Conservation (phyloP, 2,329 filamentous ascomycete genomes). For the Tolypocladium cylindrosporum region DNA sequence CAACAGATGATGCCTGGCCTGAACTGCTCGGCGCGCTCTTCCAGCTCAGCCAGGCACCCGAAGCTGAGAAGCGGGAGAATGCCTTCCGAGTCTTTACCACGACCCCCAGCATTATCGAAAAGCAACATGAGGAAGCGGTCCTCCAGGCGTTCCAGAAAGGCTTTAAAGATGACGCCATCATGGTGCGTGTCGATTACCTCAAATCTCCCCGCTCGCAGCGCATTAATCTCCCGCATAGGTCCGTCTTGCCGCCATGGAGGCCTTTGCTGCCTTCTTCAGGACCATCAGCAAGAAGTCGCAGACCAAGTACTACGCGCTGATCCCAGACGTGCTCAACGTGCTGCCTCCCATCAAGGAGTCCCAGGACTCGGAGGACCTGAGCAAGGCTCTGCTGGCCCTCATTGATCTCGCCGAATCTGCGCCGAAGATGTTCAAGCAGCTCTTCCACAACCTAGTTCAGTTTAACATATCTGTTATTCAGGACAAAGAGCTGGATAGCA, state of each 20-base stretch:
- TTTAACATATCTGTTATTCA: slow-evolving; percentile 92
- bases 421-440: slow-evolving; percentile 91
- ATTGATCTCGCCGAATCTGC: slow-evolving; percentile 93
- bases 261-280: slow-evolving; percentile 92
- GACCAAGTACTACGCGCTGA: slow-evolving; percentile 74
- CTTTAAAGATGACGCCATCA: slow-evolving; percentile 79
- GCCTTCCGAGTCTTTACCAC: slow-evolving; percentile 93
- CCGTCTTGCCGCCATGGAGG: slow-evolving; percentile 88
- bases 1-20: slow-evolving; percentile 71
- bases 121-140: slow-evolving; percentile 87
- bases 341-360: slow-evolving; percentile 88
- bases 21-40: slow-evolving; percentile 82
- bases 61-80: slow-evolving; percentile 77
- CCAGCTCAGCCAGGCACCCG: slow-evolving; percentile 77
- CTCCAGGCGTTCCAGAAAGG: slow-evolving; percentile 80
- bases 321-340: slow-evolving; percentile 89
- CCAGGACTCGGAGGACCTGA: slow-evolving; percentile 82
- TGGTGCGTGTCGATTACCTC: slow-evolving; percentile 38
- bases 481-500: slow-evolving; percentile 87
- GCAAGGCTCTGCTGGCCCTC: slow-evolving; percentile 78
- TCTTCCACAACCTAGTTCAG: slow-evolving; percentile 88
- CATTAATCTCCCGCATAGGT: slow-evolving; percentile 43
- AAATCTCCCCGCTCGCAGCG: not conserved
- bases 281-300: slow-evolving; percentile 83
- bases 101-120: slow-evolving; percentile 91